A percentile compares a stretch with the other conserved stretches of the same genome.
These are phyloP conservation scores for Thozetella sp. DNA, from an alignment of 495 filamentous ascomycete genomes.

Conservation along the genomic window DNA sequence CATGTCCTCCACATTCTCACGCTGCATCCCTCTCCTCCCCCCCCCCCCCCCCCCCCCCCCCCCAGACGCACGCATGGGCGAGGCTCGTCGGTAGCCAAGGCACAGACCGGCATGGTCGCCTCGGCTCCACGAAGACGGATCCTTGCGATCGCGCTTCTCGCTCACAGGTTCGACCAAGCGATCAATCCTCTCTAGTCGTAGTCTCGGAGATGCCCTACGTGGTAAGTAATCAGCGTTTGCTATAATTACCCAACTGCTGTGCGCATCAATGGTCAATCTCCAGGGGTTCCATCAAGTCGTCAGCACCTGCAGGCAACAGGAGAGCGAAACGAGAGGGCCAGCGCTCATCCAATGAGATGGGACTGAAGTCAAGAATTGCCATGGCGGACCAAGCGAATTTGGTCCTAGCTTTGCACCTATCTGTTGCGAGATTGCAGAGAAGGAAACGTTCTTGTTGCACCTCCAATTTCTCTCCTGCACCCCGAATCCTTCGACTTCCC, in stretches of 20 bases:
- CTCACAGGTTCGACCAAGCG: no score
- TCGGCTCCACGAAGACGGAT: no score
- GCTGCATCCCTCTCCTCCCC: no score
- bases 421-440: conserved; percentile 12
- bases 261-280: conserved; percentile 11
- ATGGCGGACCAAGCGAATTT: conserved; percentile 5
- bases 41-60: no score
- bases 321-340: conserved; percentile 15
- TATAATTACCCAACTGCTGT: conserved; percentile 6
- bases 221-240: neutral
- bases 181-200: neutral
- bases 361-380: neutral
- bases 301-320: conserved; percentile 16
- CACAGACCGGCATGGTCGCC: no score
- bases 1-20: neutral
- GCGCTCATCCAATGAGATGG: conserved; percentile 13
- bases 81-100: no score
- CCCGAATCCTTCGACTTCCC: conserved; percentile 8
- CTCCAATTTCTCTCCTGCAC: conserved; percentile 13
- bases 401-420: conserved; percentile 12
- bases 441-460: conserved; percentile 3
- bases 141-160: no score
- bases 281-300: conserved; percentile 16
- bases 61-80: no score
- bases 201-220: neutral